Percentiles rank a stretch among this genome's conserved stretches.
Evolutionary conservation across 1,284 basidiomycete genomes (phyloP).

Genomic region (Moesziomyces parantarcticus): DNA sequence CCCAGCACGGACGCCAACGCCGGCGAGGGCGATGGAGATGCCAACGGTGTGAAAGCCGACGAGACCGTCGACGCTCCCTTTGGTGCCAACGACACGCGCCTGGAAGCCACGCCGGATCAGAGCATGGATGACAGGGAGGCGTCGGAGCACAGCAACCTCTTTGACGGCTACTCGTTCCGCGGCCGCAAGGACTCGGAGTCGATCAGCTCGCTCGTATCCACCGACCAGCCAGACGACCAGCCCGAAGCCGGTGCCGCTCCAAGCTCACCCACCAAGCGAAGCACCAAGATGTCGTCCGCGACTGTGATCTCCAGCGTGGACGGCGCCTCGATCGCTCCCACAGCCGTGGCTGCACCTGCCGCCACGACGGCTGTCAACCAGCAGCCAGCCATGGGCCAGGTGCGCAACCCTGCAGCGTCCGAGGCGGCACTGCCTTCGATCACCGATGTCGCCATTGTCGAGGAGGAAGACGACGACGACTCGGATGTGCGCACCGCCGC

Average conservation of each 20-base stretch:
- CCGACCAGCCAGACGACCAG: constrained; percentile 26
- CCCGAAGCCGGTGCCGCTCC: constrained; percentile 8
- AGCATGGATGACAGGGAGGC: constrained; percentile 40
- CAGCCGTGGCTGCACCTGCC: constrained; percentile 15
- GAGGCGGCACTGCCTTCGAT: constrained; percentile 6
- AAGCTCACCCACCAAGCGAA: constrained; percentile 22
- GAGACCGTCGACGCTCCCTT: constrained; percentile 22
- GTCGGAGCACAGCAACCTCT: constrained; percentile 44
- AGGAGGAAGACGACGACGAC: constrained; percentile 60
- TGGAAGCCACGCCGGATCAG: constrained; percentile 27
- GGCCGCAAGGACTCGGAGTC: constrained; percentile 61
- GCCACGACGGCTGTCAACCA: constrained; percentile 8
- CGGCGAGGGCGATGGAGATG: constrained; percentile 11
- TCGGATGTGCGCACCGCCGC: constrained; percentile 55
- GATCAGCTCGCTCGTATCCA: constrained; percentile 42
- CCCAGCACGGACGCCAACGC: constrained; percentile 19
- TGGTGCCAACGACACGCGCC: not conserved
- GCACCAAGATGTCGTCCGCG: not conserved
- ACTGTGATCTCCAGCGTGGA: not conserved
- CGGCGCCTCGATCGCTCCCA: constrained; percentile 7
- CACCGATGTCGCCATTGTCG: constrained; percentile 26
- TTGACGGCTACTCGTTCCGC: constrained; percentile 64
- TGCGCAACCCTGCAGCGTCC: constrained; percentile 3
- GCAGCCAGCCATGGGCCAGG: constrained; percentile 9
- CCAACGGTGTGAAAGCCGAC: constrained; percentile 7